A percentile compares a stretch with the other conserved stretches of the same genome.
These are phyloP conservation scores for Scutellaria baicalensis DNA, from an alignment of 257 asterid genomes.

Conservation along the genomic window DNA sequence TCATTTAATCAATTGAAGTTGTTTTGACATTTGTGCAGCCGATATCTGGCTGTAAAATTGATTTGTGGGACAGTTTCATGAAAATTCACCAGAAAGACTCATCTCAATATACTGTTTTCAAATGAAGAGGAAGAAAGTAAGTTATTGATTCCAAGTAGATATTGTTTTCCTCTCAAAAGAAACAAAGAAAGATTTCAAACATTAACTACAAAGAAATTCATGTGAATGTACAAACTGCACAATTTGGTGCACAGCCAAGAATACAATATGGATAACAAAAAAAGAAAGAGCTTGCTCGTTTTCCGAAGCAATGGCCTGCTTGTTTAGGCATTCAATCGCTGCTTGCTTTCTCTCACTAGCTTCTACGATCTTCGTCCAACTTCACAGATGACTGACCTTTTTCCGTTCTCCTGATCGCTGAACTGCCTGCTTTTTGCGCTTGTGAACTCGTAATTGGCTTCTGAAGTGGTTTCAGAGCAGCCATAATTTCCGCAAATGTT, in stretches of 20 bases:
- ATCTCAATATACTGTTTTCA: no score
- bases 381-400: conserved; percentile 35
- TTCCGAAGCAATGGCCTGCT: conserved; percentile 8
- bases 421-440: conserved; percentile 18
- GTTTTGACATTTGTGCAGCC: background rate
- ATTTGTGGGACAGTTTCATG: no score
- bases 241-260: conserved; percentile 38
- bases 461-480: conserved; percentile 77
- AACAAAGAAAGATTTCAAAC: conserved; percentile 12
- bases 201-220: conserved; percentile 40
- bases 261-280: background rate
- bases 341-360: conserved; percentile 22
- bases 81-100: no score
- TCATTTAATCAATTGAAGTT: no score
- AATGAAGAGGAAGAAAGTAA: no score
- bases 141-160: background rate
- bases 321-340: conserved; percentile 13
- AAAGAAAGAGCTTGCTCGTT: background rate
- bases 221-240: conserved; percentile 53
- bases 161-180: background rate
- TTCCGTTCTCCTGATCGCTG: conserved; percentile 38
- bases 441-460: conserved; percentile 61
- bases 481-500: conserved; percentile 85
- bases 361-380: conserved; percentile 29
- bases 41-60: no score